These are phyloP conservation scores for Hortaea sp. DNA, from an alignment of 2,329 filamentous ascomycete species.

Conservation along the genomic window DNA sequence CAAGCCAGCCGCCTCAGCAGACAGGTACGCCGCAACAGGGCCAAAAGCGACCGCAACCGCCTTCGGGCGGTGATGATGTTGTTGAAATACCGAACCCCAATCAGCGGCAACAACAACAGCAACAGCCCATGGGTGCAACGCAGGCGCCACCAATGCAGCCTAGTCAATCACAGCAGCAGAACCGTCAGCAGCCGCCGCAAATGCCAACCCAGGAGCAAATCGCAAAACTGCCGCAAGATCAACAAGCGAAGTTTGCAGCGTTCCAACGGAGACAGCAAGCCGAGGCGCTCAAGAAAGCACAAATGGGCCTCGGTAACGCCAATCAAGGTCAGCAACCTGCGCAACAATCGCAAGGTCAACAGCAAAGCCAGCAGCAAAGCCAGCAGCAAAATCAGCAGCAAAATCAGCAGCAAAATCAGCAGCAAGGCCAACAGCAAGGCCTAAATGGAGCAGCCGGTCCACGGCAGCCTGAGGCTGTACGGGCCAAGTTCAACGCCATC, in stretches of 20 bases:
- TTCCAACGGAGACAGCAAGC: conserved; percentile 9
- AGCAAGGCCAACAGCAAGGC: neutral
- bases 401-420: neutral
- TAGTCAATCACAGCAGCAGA: conserved; percentile 11
- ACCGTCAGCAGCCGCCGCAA: neutral
- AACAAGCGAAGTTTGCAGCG: conserved; percentile 12
- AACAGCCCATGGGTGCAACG: conserved; percentile 10
- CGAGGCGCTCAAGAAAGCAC: conserved; percentile 19
- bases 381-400: neutral
- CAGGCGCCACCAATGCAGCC: conserved; percentile 23
- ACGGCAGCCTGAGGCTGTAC: conserved; percentile 4
- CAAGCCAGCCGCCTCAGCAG: conserved; percentile 3
- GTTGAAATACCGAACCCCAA: conserved; percentile 28
- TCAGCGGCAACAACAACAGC: conserved; percentile 3
- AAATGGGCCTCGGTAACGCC: conserved; percentile 7
- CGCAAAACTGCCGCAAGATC: conserved; percentile 13
- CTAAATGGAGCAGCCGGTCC: no score
- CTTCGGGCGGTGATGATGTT: conserved; percentile 29
- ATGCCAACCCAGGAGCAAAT: conserved; percentile 14
- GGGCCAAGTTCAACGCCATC: conserved; percentile 3
- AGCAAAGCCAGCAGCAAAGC: neutral
- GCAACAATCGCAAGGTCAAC: conserved; percentile 1
- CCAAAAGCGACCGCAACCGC: conserved; percentile 13
- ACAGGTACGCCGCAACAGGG: conserved; percentile 6
- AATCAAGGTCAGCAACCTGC: conserved; percentile 1